A percentile compares a stretch with the other conserved stretches of the same genome.
These are phyloP conservation scores for Hansenula sp. DNA, from an alignment of 1,139 yeast species.

Conservation along the genomic window DNA sequence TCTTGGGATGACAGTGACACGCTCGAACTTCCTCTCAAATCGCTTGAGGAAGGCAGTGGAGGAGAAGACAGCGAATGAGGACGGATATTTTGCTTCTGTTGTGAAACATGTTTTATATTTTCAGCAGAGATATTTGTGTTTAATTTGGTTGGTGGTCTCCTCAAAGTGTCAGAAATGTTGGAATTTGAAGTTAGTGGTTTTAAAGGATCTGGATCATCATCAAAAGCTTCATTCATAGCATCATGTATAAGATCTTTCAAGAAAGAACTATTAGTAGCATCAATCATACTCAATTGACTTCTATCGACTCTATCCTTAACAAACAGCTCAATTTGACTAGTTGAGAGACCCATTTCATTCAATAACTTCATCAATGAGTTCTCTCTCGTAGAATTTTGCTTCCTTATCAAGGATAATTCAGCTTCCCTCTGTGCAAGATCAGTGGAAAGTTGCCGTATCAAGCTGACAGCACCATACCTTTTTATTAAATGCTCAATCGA, in stretches of 20 bases:
- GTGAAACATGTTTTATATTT: conserved; percentile 2
- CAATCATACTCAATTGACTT: background rate
- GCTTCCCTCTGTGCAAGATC: conserved; percentile 48
- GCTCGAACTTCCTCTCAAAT: background rate
- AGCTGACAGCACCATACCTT: conserved; percentile 37
- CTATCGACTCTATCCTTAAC: conserved; percentile 20
- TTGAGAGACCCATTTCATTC: conserved; percentile 41
- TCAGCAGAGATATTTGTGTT: conserved; percentile 1
- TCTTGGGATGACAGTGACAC: conserved; percentile 5
- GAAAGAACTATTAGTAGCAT: conserved; percentile 4
- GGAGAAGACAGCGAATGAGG: conserved; percentile 17
- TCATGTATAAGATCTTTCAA: conserved; percentile 27
- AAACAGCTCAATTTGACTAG: conserved; percentile 40
- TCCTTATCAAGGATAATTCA: conserved; percentile 39
- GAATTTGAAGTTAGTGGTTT: background rate
- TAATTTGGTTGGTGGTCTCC: conserved; percentile 4
- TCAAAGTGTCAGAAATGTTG: background rate
- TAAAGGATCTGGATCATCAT: background rate
- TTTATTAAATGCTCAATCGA: conserved; percentile 34
- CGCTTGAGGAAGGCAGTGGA: conserved; percentile 6
- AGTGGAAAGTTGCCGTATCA: conserved; percentile 44
- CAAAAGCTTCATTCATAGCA: conserved; percentile 24
- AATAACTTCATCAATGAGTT: conserved; percentile 39
- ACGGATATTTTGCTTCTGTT: conserved; percentile 5
- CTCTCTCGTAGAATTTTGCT: conserved; percentile 40